Base-by-base conservation (phyloP, 2,329 filamentous ascomycete genomes). In the Sporothrix inflata region DNA sequence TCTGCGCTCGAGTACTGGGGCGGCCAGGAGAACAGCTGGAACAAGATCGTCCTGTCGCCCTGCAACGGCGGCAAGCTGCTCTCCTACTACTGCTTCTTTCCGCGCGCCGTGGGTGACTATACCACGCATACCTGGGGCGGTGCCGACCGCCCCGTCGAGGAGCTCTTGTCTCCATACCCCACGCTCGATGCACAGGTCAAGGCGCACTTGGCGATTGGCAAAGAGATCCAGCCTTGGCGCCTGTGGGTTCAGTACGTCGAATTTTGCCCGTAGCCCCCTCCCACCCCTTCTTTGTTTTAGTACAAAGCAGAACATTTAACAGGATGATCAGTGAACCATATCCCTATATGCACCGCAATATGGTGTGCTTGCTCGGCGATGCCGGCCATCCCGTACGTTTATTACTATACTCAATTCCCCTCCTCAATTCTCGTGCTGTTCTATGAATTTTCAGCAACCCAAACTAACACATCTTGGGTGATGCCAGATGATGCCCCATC, bases 1-100 rank as follows among this genome's bases (percentile, higher is more conserved):
- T 82, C 79, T 34, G 90, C 89, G 0, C 82, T 92, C 0, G 88
- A 92, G 79, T 92, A 91, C 82, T 92, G 90, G 90, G 90, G 90
- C 34, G 90, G 90, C 1, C 86, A 89, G 69, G 87, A 89, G 70
- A 82, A 81, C 71, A 74, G 70, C 24, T 74, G 71, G 71, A 87
- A 91, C 79, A 92, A 92, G 83, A 92, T 92, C 72, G 90, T 92
- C 5, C 82, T 92, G 1, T 91, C 89, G 0, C 89, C 90, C 5
- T 92, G 90, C 81, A 90, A 91, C 77, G 86, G 86, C 27, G 89
- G 90, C 70, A 86, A 86, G 73, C 66, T 74, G 51, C 69, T 74
- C 4, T 74, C 73, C 81, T 92, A 90, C 81, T 92, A 92, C 80
- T 91, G 89, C 80, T 91, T 91, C 83, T 91, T 91, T 79, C 86